Evolutionary conservation across 129 eudicot species (phyloP), one percentile per base, ranked within the genome.

Genomic region (Chrysanthemum lavandulifolium): DNA sequence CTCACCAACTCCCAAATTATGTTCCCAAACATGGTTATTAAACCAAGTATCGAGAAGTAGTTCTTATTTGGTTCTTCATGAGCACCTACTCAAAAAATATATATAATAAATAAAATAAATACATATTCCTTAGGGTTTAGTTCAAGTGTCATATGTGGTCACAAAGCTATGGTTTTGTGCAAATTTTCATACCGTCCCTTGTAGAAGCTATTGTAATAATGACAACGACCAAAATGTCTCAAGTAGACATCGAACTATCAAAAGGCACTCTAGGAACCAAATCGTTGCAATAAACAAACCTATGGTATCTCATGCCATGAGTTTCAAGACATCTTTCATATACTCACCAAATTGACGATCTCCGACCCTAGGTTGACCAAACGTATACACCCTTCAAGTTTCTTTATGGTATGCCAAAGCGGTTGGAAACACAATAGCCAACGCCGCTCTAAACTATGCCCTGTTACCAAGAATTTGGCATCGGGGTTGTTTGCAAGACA

Each of bases 321-420:
- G 51, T 50, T 21, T 29, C 68, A 12, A 89, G 75, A 76, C 53
- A 14, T 47, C 74, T 67, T 73, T 72, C 91, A 89, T 78, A 66
- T 48, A 89, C 8, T 79, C 78, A 9, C 84, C 87, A 73, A 89
- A 89, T 51, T 72, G 29, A 45, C 67, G 50, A 78, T 89, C 87
- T 51, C 96, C 96, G 23, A 89, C 91, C 23, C 84, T 86, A 12
- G 96, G 91, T 48, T 89, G 91, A 59, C 96, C 96, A 72, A 79
- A 89, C 13, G 96, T 89, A 64, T 86, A 86, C 9, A 89, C 69
- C 36, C 89, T 27, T 84, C 84, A 7, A 89, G 80, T 71, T 87
- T 82, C 53, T 1, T 71, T 13, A 58, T 89, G 86, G 62, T 57
- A 21, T 1, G 84, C 91, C 61, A 89, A 81, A 61, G 80, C 27